phyloP scores from a whole-genome alignment of 306 rosid genomes.

The Hylodesmum podocarpum region DNA sequence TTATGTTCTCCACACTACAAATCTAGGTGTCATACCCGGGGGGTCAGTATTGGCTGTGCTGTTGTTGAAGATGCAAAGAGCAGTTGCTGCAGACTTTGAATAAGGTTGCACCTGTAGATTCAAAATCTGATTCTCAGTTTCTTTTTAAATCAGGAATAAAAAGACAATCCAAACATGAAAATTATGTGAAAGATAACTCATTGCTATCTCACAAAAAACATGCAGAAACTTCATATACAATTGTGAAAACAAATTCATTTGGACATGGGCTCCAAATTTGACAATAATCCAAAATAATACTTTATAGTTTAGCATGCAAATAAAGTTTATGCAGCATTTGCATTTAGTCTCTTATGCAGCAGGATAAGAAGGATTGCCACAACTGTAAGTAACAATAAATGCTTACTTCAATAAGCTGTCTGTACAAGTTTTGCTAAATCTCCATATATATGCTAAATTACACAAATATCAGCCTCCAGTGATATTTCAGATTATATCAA shows the following conservation, averaged over 20 bases:
- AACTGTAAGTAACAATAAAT: background rate
- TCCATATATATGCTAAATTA: background rate
- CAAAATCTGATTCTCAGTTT: background rate
- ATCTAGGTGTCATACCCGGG: constrained; percentile 63
- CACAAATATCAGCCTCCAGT: background rate
- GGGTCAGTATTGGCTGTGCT: constrained; percentile 92
- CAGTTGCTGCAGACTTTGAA: constrained; percentile 92
- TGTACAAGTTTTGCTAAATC: background rate
- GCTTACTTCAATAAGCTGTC: background rate
- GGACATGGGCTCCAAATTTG: background rate
- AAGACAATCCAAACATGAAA: background rate
- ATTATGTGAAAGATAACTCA: background rate
- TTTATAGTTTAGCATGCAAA: background rate
- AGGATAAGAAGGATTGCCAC: background rate
- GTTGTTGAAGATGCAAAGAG: constrained; percentile 97
- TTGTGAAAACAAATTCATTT: background rate
- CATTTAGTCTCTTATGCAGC: background rate
- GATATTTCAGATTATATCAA: background rate
- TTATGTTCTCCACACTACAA: constrained; percentile 17
- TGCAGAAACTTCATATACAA: background rate
- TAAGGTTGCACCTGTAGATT: constrained; percentile 73
- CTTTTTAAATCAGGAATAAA: background rate
- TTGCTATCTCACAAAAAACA: background rate
- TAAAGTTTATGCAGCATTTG: background rate
- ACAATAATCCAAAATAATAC: background rate